These are phyloP conservation scores for Wickerhamiella bombiphila DNA, from an alignment of 805 yeast species.

Conservation along the genomic window DNA sequence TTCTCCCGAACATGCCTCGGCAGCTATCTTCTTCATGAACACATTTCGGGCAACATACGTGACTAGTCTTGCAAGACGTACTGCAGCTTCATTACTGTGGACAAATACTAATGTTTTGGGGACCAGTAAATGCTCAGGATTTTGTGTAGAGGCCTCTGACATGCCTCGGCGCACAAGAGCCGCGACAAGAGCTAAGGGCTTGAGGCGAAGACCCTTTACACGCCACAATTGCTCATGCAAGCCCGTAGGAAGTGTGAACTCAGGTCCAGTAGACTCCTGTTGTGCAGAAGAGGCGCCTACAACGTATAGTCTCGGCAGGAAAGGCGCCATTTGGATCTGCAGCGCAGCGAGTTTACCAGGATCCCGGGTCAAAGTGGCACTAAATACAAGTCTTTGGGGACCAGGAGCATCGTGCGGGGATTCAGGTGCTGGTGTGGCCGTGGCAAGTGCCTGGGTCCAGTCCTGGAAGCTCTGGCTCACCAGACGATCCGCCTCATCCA, in stretches of 20 bases:
- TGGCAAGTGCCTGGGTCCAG: constrained; percentile 50
- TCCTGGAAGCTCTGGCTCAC: constrained; percentile 87
- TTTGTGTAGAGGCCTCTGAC: too few relatives aligned
- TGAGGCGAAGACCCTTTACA: constrained; percentile 27
- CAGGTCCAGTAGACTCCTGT: constrained; percentile 19
- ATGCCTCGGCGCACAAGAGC: constrained; percentile 27
- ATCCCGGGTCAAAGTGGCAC: constrained; percentile 89
- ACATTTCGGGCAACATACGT: constrained; percentile 26
- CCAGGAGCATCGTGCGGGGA: constrained; percentile 12
- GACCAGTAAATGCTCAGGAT: constrained; percentile 4
- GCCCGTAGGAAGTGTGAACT: constrained; percentile 26
- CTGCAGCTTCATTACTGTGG: constrained; percentile 71
- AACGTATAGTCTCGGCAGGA: constrained; percentile 53
- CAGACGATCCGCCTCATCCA: constrained; percentile 94
- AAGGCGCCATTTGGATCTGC: constrained; percentile 30
- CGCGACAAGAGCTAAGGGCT: constrained; percentile 60
- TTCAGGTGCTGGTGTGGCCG: constrained; percentile 9
- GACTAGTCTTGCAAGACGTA: constrained; percentile 58
- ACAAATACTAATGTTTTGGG: constrained; percentile 45
- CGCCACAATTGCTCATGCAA: constrained; percentile 25
- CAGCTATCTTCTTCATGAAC: constrained; percentile 9
- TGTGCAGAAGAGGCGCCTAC: constrained; percentile 35
- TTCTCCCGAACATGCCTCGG: constrained; percentile 28
- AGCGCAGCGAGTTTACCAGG: constrained; percentile 71
- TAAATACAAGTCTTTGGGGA: constrained; percentile 57